Evolutionary conservation across 352 stramenopile species (phyloP), one percentile per base, ranked within the genome.

Genomic region (Globisporangium radiosum): DNA sequence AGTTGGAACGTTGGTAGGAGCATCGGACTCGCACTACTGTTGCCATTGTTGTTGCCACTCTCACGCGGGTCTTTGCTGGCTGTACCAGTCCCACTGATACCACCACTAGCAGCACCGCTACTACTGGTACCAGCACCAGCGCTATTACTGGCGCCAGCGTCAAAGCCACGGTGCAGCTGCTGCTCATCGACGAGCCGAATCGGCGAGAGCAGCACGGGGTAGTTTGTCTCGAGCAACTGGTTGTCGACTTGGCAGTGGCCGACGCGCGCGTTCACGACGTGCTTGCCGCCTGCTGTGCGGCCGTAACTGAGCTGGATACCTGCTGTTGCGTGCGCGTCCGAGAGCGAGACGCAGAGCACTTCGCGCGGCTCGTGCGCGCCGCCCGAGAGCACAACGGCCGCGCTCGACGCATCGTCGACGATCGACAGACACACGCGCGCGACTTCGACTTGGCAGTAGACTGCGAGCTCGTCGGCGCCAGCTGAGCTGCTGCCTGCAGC

Each of bases 191-290:
- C 52, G 3, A 90, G 62, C 36, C 81, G 75, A 48, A 94, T 84
- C 2, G 85, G 85, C 48, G 71, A 75, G 2, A 94, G 57, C 63
- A 92, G 66, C 11, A 94, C 85, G 0, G 83, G 83, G 44, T 93
- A 94, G 50, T 92, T 91, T 10, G 85, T 93, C 40, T 93, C 85
- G 0, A 93, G 55, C 25, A 94, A 66, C 59, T 94, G 85, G 50
- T 93, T 94, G 66, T 94, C 85, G 36, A 94, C 71, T 62, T 94
- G 85, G 54, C 93, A 74, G 62, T 94, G 85, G 1, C 81, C 81
- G 7, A 94, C 62, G 0, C 81, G 71, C 13, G 81, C 76, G 54
- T 94, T 94, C 17, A 92, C 59, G 19, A 94, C 81, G 51, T 94
- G 80, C 25, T 85, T 80, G 19, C 74, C 78, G 50, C 87, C 81